These are phyloP conservation scores for Phytophthora sojae DNA, from an alignment of 352 stramenopile genomes.

Conservation along the genomic window DNA sequence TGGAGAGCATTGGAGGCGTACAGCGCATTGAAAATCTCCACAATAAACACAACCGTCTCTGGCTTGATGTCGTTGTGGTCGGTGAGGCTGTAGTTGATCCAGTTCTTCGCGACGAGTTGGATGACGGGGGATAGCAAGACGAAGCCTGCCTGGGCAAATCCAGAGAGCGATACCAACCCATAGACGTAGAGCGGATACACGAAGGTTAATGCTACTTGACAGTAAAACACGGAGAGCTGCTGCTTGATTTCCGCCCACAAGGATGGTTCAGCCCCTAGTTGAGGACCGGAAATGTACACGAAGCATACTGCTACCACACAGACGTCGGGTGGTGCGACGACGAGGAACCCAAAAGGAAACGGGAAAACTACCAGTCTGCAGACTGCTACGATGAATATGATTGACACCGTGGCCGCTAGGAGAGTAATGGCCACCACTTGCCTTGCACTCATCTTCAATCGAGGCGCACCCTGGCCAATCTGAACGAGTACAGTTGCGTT, in stretches of 20 bases:
- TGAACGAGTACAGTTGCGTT: conserved; percentile 7
- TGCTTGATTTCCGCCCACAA: conserved; percentile 4
- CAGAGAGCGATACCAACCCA: conserved; percentile 7
- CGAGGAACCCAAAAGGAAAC: conserved; percentile 40
- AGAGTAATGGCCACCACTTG: not conserved
- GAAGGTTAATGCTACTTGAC: conserved; percentile 23
- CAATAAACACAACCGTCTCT: not conserved
- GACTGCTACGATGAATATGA: not conserved
- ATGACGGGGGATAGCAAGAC: conserved; percentile 28
- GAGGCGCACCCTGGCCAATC: conserved; percentile 12
- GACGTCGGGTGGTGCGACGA: conserved; percentile 13
- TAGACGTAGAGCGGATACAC: conserved; percentile 34
- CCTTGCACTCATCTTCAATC: conserved; percentile 11
- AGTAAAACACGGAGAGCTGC: conserved; percentile 15
- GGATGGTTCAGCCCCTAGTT: not conserved
- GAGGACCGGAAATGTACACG: conserved; percentile 1
- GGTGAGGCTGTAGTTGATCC: conserved; percentile 13
- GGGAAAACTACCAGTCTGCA: conserved; percentile 29
- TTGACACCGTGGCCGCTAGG: not conserved
- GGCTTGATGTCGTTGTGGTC: not conserved
- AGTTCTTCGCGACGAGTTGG: conserved; percentile 32
- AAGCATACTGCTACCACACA: conserved; percentile 3
- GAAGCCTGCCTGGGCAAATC: conserved; percentile 14
- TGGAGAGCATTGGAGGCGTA: not conserved
- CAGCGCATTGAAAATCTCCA: not conserved